Base-by-base conservation (phyloP, 805 yeast species). In the Hanseniaspora lachancei region DNA sequence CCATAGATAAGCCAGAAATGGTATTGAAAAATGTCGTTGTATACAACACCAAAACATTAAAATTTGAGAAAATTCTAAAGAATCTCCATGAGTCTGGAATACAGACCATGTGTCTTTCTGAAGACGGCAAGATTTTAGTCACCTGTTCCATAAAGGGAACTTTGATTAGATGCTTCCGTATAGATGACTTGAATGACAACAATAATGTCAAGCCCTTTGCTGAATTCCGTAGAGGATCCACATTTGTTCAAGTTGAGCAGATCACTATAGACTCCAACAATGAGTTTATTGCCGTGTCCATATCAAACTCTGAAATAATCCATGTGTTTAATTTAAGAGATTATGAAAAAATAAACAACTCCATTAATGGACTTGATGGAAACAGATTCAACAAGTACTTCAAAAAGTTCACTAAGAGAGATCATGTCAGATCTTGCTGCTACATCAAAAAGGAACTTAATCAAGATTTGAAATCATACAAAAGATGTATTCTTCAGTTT, bases 301-400 rank as follows among this genome's bases (percentile, higher is more conserved):
- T 89, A 4, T 83, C 91, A 41, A 80, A 88, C 38, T 84, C 95
- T 15, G 95, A 84, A 34, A 89, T 96, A 0, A 85, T 89, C n/a
- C 97, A 89, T 66, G 78, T 89, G 21, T 89, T 89, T 71, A 73
- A 85, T 54, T 66, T 88, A 54, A 80, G 81, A 1, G 80, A 76
- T 35, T 75, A 53, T 18, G 34, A 46, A 27, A 15, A 20, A 10
- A 46, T 21, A 3, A 53, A 27, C 8, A 35, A 29, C 7, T 21
- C 29, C 7, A 35, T 44, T 16, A 36, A 29, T 20, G 27, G 29
- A 7, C 15, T 12, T 13, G 18, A 24, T 18, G 32, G 32, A 12
- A 53, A 40, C 49, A 46, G 41, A 38, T 32, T 53, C 32, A 53
- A 53, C 38, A 46, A 53, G 21, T 53, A 53, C 43, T 46, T 53